Base-by-base conservation (phyloP, 2,329 filamentous ascomycete genomes). In the Metarhizium rileyi region DNA sequence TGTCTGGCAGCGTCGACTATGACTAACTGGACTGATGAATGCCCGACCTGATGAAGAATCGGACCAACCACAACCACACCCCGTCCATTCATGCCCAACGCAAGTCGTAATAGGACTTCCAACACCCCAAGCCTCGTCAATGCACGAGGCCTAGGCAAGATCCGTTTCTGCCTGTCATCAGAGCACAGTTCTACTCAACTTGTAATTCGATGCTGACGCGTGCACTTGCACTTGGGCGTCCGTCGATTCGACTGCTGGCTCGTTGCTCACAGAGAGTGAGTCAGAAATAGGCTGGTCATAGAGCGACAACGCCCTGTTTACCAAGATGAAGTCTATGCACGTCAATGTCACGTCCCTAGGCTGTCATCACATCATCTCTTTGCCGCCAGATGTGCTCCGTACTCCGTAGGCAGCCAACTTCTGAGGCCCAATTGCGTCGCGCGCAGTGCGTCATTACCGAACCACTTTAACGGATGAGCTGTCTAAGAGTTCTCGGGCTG, bases 401-500 rank as follows among this genome's bases (percentile, higher is more conserved):
- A n/a, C n/a, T n/a, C 4, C n/a, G 16, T 25, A 23, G 38, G 38
- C 38, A 42, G 14, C 38, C 8, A 25, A 25, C 22, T 3, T 42
- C 38, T 18, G 5, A n/a, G 22, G 43, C 12, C 33, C 18, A 30
- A 46, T 20, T 27, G 9, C 23, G 36, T 44, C 33, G 5, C 40
- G n/a, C 46, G 36, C 22, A 10, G 5, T n/a, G 30, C 30, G 14
- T 6, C 14, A 28, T 65, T 58, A 80, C 60, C 74, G 70, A 51
- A 73, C 64, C 43, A 71, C 62, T 40, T 65, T 57, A 23, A 66
- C 59, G 35, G 70, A 66, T 53, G 79, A 76, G 53, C 74, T 72
- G 50, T 79, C 75, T 35, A 90, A 68, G 52, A 90, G 70, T 56
- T 83, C 80, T 58, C 80, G 76, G 45, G 84, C 86, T 12, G 87